Evolutionary conservation across 495 filamentous ascomycete species (phyloP).

Genomic region (Sordaria brevicollis): DNA sequence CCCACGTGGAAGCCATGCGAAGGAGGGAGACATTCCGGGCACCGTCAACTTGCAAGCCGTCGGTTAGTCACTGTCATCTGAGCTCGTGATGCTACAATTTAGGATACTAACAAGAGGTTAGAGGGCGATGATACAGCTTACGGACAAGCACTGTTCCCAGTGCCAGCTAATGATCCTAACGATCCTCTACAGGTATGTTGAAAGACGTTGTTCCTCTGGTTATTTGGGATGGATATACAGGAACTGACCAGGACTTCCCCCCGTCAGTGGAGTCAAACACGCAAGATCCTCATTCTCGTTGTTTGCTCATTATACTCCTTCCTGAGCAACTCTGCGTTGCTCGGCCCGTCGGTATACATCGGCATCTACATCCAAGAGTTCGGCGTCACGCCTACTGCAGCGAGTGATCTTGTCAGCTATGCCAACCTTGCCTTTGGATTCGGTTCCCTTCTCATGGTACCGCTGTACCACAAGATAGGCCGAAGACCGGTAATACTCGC

Average conservation of each 20-base stretch:
- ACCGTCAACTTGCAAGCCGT: constrained; percentile 44
- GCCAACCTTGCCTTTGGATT: constrained; percentile 55
- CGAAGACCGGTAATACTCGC: constrained; percentile 49
- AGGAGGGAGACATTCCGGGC: constrained; percentile 47
- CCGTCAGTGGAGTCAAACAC: constrained; percentile 46
- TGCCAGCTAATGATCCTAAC: constrained; percentile 53
- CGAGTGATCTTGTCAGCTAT: constrained; percentile 50
- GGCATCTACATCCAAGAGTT: constrained; percentile 47
- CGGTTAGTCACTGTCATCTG: constrained; percentile 12
- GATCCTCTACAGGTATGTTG: constrained; percentile 46
- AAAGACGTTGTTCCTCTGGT: background rate
- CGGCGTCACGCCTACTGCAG: constrained; percentile 34
- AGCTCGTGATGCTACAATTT: background rate
- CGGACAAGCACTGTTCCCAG: constrained; percentile 52
- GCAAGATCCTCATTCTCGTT: constrained; percentile 50
- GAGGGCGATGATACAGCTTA: constrained; percentile 54
- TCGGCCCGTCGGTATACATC: constrained; percentile 52
- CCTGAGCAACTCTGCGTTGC: constrained; percentile 46
- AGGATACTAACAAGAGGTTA: constrained; percentile 1
- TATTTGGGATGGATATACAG: background rate
- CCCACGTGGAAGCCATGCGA: constrained; percentile 40
- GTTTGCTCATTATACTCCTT: constrained; percentile 52
- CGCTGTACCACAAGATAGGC: constrained; percentile 50
- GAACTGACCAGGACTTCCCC: background rate
- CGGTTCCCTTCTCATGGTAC: constrained; percentile 49